A percentile compares a stretch with the other conserved stretches of the same genome.
phyloP scores from a whole-genome alignment of 352 stramenopile genomes.

The Blastocystis sp. region DNA sequence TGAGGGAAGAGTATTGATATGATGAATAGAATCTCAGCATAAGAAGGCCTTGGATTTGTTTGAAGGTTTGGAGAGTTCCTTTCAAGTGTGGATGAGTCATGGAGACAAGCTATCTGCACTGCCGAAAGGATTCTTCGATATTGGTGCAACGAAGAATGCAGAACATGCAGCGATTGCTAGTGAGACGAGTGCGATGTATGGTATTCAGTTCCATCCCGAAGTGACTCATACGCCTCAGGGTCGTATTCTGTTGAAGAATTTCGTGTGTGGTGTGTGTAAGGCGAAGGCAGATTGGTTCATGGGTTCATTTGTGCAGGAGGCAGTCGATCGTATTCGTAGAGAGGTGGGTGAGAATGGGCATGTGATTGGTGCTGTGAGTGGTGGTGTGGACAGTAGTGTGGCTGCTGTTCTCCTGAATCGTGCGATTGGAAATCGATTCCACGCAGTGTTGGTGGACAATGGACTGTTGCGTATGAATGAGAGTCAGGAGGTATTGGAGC shows the following conservation, averaged over 20 bases:
- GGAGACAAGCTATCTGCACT: conserved; percentile 90
- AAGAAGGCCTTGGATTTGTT: conserved; percentile 72
- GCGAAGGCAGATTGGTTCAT: conserved; percentile 89
- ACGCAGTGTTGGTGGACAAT: conserved; percentile 99
- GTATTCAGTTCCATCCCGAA: conserved; percentile 92
- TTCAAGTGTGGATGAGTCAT: conserved; percentile 99
- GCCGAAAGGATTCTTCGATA: conserved; percentile 77
- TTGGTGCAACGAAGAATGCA: conserved; percentile 44
- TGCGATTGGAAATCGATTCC: conserved; percentile 91
- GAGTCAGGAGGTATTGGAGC: conserved; percentile 73
- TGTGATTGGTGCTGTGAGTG: conserved; percentile 94
- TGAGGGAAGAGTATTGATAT: not conserved
- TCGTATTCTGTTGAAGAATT: conserved; percentile 89
- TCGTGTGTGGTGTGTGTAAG: conserved; percentile 87
- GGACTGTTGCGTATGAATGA: conserved; percentile 91
- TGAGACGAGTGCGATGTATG: conserved; percentile 65
- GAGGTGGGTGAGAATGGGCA: conserved; percentile 85
- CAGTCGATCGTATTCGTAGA: conserved; percentile 74
- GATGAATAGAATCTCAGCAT: not conserved
- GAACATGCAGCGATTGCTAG: conserved; percentile 83
- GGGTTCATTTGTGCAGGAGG: conserved; percentile 84
- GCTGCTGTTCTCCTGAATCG: conserved; percentile 90
- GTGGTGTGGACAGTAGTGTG: conserved; percentile 95
- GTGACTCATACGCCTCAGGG: conserved; percentile 90
- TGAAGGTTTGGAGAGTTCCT: conserved; percentile 78